Percentiles rank a stretch among this genome's conserved stretches.
Evolutionary conservation across 768 basidiomycete species (phyloP).

Genomic region (Agaricus subrufescens): DNA sequence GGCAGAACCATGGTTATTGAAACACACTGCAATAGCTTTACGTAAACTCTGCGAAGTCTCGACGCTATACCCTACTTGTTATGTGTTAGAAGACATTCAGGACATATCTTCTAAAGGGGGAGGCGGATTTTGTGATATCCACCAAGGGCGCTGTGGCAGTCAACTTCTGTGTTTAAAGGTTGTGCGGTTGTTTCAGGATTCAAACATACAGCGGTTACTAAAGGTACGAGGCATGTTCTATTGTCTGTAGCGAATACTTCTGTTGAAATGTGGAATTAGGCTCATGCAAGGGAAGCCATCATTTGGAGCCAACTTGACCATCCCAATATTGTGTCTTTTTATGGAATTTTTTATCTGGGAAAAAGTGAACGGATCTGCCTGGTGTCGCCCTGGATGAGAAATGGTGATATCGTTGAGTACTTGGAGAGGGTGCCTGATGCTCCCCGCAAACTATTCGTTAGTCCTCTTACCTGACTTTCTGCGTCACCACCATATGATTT

Average conservation of each 20-base stretch:
- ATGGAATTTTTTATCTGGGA: conserved; percentile 2
- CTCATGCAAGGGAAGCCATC: conserved; percentile 5
- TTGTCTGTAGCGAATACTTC: too few relatives aligned
- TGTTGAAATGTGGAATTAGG: neutral
- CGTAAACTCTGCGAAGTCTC: conserved; percentile 18
- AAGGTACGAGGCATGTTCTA: conserved; percentile 13
- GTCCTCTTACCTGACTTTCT: neutral
- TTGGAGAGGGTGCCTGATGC: neutral
- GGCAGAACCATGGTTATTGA: conserved; percentile 20
- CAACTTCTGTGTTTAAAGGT: conserved; percentile 19
- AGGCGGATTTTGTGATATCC: conserved; percentile 25
- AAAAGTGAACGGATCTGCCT: neutral
- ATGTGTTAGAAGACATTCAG: conserved; percentile 14
- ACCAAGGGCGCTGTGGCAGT: conserved; percentile 15
- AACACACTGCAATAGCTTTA: neutral
- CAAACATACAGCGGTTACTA: conserved; percentile 10
- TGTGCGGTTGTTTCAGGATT: conserved; percentile 14
- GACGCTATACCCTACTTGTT: conserved; percentile 21
- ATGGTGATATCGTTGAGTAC: conserved; percentile 9
- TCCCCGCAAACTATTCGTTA: neutral
- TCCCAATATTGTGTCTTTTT: conserved; percentile 7
- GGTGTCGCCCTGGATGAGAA: conserved; percentile 13
- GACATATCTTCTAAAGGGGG: conserved; percentile 10
- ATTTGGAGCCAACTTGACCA: conserved; percentile 2
- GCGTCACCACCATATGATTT: neutral